Evolutionary conservation across 2,329 filamentous ascomycete genomes (phyloP).

Genomic region (Sporothrix protearum): DNA sequence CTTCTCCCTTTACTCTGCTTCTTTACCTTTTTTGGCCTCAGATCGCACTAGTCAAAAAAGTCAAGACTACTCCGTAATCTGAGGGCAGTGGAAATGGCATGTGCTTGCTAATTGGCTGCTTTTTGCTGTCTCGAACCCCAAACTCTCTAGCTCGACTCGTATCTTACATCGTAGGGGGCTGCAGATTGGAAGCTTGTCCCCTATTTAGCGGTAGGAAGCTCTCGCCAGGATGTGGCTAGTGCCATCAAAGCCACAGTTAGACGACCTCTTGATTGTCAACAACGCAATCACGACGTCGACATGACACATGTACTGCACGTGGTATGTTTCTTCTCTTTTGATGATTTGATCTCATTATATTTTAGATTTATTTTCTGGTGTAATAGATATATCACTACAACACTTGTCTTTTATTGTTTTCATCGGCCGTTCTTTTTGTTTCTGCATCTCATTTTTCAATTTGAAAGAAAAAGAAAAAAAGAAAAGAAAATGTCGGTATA

Average conservation of each 20-base stretch:
- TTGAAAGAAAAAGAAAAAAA: no score
- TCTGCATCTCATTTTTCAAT: no score
- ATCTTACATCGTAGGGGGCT: no score
- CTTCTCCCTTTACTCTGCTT: slow-evolving; percentile 12
- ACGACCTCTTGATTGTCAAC: not conserved
- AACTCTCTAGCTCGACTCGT: not conserved
- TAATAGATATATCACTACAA: no score
- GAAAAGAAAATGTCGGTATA: no score
- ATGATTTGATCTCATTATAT: no score
- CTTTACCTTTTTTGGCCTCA: not conserved
- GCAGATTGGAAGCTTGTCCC: not conserved
- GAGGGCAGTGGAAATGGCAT: not conserved
- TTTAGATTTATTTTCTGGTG: no score
- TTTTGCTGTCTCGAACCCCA: not conserved
- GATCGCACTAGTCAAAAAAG: not conserved
- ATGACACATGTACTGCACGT: not conserved
- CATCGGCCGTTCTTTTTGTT: no score
- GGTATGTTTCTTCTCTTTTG: not conserved
- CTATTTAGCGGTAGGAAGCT: not conserved
- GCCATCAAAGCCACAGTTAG: not conserved
- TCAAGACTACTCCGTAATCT: not conserved
- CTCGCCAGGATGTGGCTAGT: not conserved
- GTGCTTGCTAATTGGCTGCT: not conserved
- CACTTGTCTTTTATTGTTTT: no score
- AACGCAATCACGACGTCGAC: not conserved